Evolutionary conservation across 192 early-diverging fungal genomes (phyloP).

Genomic region (Podila minutissima): DNA sequence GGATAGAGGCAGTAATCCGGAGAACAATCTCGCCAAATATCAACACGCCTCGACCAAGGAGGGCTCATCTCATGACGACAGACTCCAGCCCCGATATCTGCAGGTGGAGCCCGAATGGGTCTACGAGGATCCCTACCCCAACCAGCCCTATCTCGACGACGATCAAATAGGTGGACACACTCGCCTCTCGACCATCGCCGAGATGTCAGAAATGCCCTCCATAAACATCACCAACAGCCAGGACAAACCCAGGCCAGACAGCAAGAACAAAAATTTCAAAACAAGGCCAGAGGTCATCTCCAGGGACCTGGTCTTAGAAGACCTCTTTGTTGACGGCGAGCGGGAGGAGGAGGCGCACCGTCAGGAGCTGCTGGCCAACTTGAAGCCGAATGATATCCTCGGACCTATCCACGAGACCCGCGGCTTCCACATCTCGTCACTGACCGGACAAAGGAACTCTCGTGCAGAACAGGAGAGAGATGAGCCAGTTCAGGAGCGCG

Average conservation of each 20-base stretch:
- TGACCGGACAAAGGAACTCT: constrained; percentile 14
- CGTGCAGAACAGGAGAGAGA: neutral
- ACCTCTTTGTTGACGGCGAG: constrained; percentile 37
- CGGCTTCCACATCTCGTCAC: constrained; percentile 36
- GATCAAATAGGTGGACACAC: constrained; percentile 13
- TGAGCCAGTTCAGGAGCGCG: neutral
- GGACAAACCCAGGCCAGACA: neutral
- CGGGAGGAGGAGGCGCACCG: constrained; percentile 18
- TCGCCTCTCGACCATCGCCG: constrained; percentile 38
- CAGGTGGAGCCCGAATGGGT: constrained; percentile 27
- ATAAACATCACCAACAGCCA: constrained; percentile 25
- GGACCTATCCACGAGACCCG: constrained; percentile 39
- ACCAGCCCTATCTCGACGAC: constrained; percentile 19
- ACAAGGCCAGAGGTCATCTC: constrained; percentile 27
- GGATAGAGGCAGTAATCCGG: neutral
- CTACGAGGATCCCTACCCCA: neutral
- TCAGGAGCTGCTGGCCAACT: constrained; percentile 30
- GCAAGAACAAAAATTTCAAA: constrained; percentile 3
- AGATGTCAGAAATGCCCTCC: constrained; percentile 39
- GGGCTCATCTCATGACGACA: constrained; percentile 1
- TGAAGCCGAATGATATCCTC: constrained; percentile 43
- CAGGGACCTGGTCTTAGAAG: constrained; percentile 37
- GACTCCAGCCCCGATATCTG: constrained; percentile 19
- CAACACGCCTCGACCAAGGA: neutral
- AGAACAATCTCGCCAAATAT: neutral